Evolutionary conservation across 2,329 filamentous ascomycete genomes (phyloP).

Genomic region (Ophiosphaerella herpotricha): DNA sequence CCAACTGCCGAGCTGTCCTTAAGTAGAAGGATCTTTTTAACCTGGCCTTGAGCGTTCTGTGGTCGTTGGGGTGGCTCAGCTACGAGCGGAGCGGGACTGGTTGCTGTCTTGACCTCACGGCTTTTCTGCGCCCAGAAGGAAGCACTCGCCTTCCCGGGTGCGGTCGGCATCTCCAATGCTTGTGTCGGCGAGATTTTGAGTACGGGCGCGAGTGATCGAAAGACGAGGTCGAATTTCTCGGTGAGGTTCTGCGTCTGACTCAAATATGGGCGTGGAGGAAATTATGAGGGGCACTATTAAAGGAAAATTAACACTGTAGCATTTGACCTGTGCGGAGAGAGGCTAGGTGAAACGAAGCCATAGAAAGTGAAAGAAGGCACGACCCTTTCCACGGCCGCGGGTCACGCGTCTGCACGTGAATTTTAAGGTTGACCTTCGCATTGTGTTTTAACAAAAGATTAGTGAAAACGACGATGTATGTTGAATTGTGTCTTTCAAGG

Average conservation of each 20-base stretch:
- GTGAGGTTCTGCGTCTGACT: background rate
- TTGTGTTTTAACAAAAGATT: no score
- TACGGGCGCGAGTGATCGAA: background rate
- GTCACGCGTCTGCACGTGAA: no score
- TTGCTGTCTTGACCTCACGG: constrained; percentile 1
- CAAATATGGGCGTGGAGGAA: no score
- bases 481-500: no score
- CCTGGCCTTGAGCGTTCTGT: no score
- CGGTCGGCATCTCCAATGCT: background rate
- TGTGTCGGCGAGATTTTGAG: background rate
- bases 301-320: no score
- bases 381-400: background rate
- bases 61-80: background rate
- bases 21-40: constrained; percentile 4
- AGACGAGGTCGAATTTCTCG: background rate
- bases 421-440: no score
- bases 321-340: no score
- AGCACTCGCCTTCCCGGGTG: background rate
- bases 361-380: background rate
- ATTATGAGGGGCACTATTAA: no score
- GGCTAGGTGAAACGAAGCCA: no score
- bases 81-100: background rate
- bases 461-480: no score
- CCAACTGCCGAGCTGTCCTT: background rate
- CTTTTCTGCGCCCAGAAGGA: constrained; percentile 6